Conservation (phyloP, 305 asterid genomes). For the Fraxinus angustifolia region DNA sequence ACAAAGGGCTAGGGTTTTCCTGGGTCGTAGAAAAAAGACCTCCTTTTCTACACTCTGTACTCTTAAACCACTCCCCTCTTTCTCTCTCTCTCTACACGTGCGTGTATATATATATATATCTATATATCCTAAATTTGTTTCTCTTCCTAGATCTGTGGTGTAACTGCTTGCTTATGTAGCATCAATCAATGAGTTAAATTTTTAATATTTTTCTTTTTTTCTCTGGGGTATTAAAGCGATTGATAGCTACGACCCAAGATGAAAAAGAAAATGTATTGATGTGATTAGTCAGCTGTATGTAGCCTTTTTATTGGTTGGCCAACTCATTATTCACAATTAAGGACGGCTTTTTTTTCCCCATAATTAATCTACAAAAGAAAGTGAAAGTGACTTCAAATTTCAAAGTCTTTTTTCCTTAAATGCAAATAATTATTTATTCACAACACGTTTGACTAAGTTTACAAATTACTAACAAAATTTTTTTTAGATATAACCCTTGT, state of each 20-base stretch:
- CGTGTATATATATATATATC: background rate
- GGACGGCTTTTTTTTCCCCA: background rate
- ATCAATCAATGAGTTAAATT: background rate
- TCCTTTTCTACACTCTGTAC: slow-evolving; percentile 21
- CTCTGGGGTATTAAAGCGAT: background rate
- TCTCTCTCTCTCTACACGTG: slow-evolving; percentile 1
- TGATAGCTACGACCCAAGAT: background rate
- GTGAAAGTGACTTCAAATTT: background rate
- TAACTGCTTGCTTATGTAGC: background rate
- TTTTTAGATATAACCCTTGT: too few relatives aligned
- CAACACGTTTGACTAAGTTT: background rate
- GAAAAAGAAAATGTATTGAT: background rate
- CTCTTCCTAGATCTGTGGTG: background rate
- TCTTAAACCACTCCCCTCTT: slow-evolving; percentile 14
- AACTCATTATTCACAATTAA: background rate
- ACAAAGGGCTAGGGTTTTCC: slow-evolving; percentile 48
- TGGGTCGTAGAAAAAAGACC: slow-evolving; percentile 25
- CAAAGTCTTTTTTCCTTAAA: background rate
- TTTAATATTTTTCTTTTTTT: background rate
- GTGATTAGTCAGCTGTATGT: background rate
- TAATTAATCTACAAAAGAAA: background rate
- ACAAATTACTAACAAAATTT: background rate
- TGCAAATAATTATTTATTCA: background rate
- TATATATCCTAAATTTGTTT: background rate
- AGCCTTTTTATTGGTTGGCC: background rate